Base-by-base conservation (phyloP, 2,329 filamentous ascomycete species). In the Coleophoma eucalyptorum region DNA sequence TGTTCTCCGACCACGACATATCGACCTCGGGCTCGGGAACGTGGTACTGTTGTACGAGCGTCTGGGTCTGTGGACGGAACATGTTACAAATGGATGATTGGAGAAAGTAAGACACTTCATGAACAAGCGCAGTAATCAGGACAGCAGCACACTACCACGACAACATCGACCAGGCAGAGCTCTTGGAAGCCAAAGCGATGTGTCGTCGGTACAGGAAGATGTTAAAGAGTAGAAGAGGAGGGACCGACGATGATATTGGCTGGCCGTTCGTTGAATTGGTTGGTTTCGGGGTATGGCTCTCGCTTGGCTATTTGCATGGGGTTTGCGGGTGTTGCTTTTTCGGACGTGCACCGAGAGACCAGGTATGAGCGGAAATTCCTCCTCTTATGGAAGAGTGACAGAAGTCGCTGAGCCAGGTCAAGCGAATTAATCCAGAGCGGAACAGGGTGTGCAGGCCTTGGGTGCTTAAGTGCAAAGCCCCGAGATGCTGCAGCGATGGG, bases 1-100 rank as follows among this genome's bases (percentile, higher is more conserved):
- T 58, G 31, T 55, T 56, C 26, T 56, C 42, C 16, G 56, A 57
- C 49, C 51, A 59, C 8, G 55, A 56, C 26, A 43, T 54, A 18
- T 55, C 51, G 7, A 50, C 50, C 52, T 60, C 56, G 16, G 42
- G 18, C 12, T 32, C 42, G 20, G 42, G 42, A 18, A 42, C 18
- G 19, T 42, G 40, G 15, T 42, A 42, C 26, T 26, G 26, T 38
- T 38, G 35, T 21, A 44, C 15, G 13, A 26, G n/a, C 13, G 42
- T 21, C 42, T 44, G 18, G 12, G 19, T 20, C 21, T 44, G 42
- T 26, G 26, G 26, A 26, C 26, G 26, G 42, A 44, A 44, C 42
- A 44, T 44, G 42, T 31, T 44, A 44, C 42, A 44, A 44, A 44
- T 42, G 12, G 40, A 32, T 33, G 18, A 16, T 26, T 20, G 19